phyloP scores from a whole-genome alignment of 75 land plant species.

The Pinus tabuliformis region DNA sequence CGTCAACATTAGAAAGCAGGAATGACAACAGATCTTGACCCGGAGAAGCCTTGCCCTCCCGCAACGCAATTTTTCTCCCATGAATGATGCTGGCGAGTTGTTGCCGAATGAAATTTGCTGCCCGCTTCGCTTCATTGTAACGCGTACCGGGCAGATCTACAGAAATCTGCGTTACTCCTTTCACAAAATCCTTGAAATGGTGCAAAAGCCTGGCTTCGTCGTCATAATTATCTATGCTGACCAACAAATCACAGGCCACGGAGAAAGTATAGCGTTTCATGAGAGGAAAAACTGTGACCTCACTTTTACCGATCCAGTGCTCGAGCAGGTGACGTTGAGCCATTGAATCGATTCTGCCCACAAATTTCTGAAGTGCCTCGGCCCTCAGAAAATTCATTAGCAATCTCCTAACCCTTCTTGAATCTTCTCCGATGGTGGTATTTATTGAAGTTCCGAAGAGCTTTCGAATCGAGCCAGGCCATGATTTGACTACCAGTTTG shows the following conservation, averaged over 20 bases:
- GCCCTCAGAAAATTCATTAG: conserved; percentile 20
- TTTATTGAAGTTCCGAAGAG: conserved; percentile 2
- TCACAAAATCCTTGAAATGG: background rate
- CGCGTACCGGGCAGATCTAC: conserved; percentile 38
- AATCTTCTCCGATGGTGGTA: background rate
- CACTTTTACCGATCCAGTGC: background rate
- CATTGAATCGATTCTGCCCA: background rate
- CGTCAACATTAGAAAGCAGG: conserved; percentile 24
- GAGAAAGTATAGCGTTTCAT: background rate
- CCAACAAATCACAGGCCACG: background rate
- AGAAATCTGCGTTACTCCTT: conserved; percentile 23
- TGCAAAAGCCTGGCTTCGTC: background rate
- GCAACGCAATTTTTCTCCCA: conserved; percentile 19
- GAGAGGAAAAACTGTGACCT: background rate
- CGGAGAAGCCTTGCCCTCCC: conserved; percentile 1
- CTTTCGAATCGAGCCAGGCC: conserved; percentile 15
- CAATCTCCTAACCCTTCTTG: background rate
- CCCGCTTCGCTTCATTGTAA: conserved; percentile 21
- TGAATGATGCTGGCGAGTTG: conserved; percentile 10
- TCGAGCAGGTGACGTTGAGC: background rate
- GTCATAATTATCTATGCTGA: background rate
- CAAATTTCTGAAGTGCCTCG: conserved; percentile 13
- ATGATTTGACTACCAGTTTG: conserved; percentile 22
- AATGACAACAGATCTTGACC: conserved; percentile 36
- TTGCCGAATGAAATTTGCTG: conserved; percentile 9